Evolutionary conservation across 2,329 filamentous ascomycete genomes (phyloP), one percentile per base, ranked within the genome.

Genomic region (Myotisia sp.): DNA sequence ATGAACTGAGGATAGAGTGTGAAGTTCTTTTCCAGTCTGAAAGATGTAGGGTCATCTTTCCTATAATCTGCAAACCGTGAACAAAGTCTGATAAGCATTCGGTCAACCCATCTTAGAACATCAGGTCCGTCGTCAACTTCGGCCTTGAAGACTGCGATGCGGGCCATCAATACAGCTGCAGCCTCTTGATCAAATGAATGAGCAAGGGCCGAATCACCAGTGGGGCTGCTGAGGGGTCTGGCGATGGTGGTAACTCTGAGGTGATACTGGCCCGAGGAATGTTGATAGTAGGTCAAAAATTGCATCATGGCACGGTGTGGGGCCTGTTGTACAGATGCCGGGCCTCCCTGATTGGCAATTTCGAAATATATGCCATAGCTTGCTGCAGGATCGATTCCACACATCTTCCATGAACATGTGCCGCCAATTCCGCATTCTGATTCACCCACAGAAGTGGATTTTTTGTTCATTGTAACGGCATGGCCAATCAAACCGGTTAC

Each of bases 321-420:
- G 5, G 79, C 76, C 55, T 87, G 83, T 51, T 87, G 82, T 56
- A 92, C 81, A 43, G 82, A 76, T 31, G 80, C 71, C 10, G 85
- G 80, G 5, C 85, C 85, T 22, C 84, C 85, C 60, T 95, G 90
- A 48, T 81, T 84, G 29, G 90, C 87, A 53, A 98, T 92, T 58
- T 98, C 90, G 49, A 95, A 98, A 62, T 95, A 98, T 42, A 98
- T 72, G 41, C 85, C 90, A 50, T 95, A 95, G 50, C 85, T 94
- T 20, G 90, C 76, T 36, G 76, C 79, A 7, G 90, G 90, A 49
- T 95, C 86, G 46, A 98, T 94, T 46, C 85, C 86, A 51, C 90
- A 95, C 87, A 98, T 94, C 63, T 98, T 98, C 90, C 90, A 98
- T 3, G 86, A 87, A 59, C 87, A 95, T 1, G 90, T 98, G 55